Conservation (phyloP, 129 eudicot genomes). For the Tagetes erecta region DNA sequence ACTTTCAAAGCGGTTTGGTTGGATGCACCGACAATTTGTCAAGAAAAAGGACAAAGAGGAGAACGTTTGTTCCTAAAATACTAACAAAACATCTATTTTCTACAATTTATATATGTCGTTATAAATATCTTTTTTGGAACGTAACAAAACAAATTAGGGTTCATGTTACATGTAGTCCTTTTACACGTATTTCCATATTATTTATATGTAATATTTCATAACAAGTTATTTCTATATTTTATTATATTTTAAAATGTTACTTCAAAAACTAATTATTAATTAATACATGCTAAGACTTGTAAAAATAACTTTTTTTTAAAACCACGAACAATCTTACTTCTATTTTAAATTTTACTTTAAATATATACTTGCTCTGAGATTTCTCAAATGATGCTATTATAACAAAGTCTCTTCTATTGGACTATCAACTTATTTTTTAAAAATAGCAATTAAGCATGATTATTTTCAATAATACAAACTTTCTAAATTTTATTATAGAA, state of each 20-base stretch:
- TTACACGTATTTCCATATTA: no score
- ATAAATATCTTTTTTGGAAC: neutral
- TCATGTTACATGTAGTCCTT: neutral
- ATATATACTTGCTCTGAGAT: no score
- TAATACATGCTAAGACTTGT: neutral
- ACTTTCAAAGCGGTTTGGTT: constrained; percentile 2
- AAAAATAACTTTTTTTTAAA: neutral
- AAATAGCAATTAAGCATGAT: no score
- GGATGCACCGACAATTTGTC: constrained; percentile 15
- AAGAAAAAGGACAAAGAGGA: neutral
- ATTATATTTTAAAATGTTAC: neutral
- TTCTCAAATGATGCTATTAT: no score
- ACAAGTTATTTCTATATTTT: neutral
- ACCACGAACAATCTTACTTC: no score
- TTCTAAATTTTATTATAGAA: no score
- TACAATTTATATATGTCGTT: neutral
- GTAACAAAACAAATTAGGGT: constrained; percentile 19
- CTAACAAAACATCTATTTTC: neutral
- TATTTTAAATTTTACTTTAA: no score
- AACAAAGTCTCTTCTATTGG: no score
- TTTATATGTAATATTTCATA: neutral
- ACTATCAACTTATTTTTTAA: no score
- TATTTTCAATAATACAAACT: no score
- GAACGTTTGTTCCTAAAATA: neutral
- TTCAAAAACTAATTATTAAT: neutral